These are phyloP conservation scores for Solanum aculeatissimum DNA, from an alignment of 305 asterid genomes.

Conservation along the genomic window DNA sequence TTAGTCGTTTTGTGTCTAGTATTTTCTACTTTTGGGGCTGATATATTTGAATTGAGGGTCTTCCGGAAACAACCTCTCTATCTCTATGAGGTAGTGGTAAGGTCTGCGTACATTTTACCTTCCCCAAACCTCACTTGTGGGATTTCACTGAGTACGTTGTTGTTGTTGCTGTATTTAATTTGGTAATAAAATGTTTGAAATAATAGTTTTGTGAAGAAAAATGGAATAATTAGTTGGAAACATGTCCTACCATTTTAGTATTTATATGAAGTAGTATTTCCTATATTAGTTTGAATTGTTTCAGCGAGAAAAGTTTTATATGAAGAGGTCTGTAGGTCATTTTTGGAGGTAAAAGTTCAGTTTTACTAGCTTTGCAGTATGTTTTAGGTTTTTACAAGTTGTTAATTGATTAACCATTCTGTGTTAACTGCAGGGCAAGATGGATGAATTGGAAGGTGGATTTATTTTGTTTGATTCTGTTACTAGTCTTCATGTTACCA, in stretches of 20 bases:
- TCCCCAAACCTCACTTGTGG: no score
- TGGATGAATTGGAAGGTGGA: conserved; percentile 99
- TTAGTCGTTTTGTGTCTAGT: no score
- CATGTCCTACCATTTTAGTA: neutral
- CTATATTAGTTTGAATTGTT: neutral
- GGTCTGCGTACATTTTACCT: no score
- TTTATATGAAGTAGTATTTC: neutral
- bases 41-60: no score
- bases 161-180: neutral
- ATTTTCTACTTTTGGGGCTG: no score
- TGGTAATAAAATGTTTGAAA: neutral
- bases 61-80: no score
- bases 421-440: conserved; percentile 62
- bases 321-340: neutral
- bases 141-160: no score
- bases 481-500: conserved; percentile 91
- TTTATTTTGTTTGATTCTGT: conserved; percentile 76
- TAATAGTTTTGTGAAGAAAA: neutral
- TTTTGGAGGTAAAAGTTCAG: neutral
- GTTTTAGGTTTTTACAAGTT: neutral
- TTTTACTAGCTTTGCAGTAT: neutral
- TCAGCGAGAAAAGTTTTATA: neutral
- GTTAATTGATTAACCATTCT: neutral
- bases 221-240: neutral
- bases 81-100: no score